Base-by-base conservation (phyloP, 176 grass and related monocot species). In the Rhynchospora breviuscula region DNA sequence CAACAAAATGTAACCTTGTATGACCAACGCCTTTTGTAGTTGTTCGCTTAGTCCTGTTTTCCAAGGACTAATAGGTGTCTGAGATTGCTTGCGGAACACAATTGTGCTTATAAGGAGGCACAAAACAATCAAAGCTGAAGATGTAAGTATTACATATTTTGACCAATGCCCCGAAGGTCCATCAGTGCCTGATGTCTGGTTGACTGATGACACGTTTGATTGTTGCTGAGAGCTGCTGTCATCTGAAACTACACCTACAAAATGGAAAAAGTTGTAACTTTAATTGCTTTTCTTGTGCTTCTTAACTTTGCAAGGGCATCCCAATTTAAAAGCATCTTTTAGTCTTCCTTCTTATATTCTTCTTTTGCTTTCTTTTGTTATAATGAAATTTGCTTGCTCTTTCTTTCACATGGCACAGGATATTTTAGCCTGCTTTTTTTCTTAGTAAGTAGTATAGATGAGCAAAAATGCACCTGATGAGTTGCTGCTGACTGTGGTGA, bases 11-110 rank as follows among this genome's bases (percentile, higher is more conserved):
- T 86, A 63, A 94, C 95, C 95, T 90, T 78, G 49, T 78, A 89
- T 89, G 72, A 98, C 81, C 47, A 91, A 79, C 91, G 95, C 95
- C 75, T 93, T 98, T 68, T 93, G 89, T 57, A 98, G 69, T 22
- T 88, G 92, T 33, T 85, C 92, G 80, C 90, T 98, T 64, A 98
- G 47, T 17, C 92, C 95, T 1, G 95, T 93, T 85, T 87, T 93
- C 95, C 95, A 98, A 74, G 95, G 90, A 76, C 53, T 84, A 69
- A 90, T 90, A 15, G 85, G 17, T 10, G 79, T 84, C 78, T 40
- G 74, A 63, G 85, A 86, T 64, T 86, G 89, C 45, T 86, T 87
- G 33, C 82, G 82, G 44, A 94, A 48, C 69, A 93, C 83, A 77
- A 93, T 40, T 6, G 88, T 45, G 7, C 63, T 66, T 85, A 81